phyloP scores from a whole-genome alignment of 78 protist genomes.

The Dictyostelium intermedium region DNA sequence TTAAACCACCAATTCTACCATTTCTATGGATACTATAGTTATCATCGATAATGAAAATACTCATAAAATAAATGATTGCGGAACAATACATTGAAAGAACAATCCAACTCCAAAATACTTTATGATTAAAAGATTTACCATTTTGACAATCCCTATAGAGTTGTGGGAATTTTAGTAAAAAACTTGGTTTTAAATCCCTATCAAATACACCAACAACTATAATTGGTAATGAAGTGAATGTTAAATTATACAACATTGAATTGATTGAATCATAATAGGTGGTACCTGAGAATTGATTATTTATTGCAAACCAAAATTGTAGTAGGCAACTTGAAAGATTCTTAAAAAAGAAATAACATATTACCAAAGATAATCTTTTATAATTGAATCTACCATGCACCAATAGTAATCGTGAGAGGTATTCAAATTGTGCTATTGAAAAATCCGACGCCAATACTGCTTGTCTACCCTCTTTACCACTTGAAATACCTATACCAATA shows the following conservation, averaged over 20 bases:
- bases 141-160: slow-evolving; percentile 22
- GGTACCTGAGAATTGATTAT: slow-evolving; percentile 79
- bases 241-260: slow-evolving; percentile 80
- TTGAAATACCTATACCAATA: slow-evolving; percentile 94
- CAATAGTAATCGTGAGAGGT: slow-evolving; percentile 38
- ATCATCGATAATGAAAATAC: not conserved
- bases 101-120: slow-evolving; percentile 51
- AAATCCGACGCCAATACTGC: slow-evolving; percentile 75
- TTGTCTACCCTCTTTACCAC: slow-evolving; percentile 93
- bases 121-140: slow-evolving; percentile 51
- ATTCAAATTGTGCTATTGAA: slow-evolving; percentile 72
- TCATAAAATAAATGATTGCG: not conserved
- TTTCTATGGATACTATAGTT: not conserved
- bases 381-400: slow-evolving; percentile 95
- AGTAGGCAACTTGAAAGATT: slow-evolving; percentile 62
- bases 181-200: slow-evolving; percentile 16
- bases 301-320: slow-evolving; percentile 81
- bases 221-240: slow-evolving; percentile 90
- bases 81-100: slow-evolving; percentile 3
- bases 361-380: slow-evolving; percentile 83
- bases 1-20: slow-evolving; percentile 27
- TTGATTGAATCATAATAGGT: slow-evolving; percentile 83
- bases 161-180: not conserved
- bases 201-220: slow-evolving; percentile 71
- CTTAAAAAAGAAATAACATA: slow-evolving; percentile 87